Evolutionary conservation across 2,329 filamentous ascomycete genomes (phyloP), one percentile per base, ranked within the genome.

Genomic region (Exophiala calicioides): DNA sequence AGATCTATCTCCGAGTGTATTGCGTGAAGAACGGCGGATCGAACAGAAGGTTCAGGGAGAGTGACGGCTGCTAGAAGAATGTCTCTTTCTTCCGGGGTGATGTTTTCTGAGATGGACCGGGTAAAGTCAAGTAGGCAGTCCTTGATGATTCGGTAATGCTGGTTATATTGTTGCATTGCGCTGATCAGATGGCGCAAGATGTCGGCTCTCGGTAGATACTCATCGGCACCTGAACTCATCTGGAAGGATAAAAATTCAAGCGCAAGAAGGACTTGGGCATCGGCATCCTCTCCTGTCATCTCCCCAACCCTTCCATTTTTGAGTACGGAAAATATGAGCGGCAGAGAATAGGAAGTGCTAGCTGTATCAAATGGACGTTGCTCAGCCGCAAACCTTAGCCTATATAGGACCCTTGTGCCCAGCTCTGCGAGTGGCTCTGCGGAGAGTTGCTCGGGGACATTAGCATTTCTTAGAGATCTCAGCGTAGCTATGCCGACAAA

Each of bases 81-180:
- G 8, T 74, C 70, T 45, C 93, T 84, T 68, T 98, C 94, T 1
- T 78, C 69, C 3, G 75, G 65, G 45, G 68, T 83, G 56, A 96
- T 90, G 60, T 89, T 95, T 2, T 86, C 82, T 3, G 91, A 86
- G 40, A 97, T 78, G 55, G 85, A 90, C 50, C 90, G 84, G 60
- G 88, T 88, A 56, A 94, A 79, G 65, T 97, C 89, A 43, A 86
- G 78, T 54, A 98, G 80, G 61, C 89, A 95, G 67, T 98, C 93
- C 66, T 91, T 95, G 69, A 96, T 82, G 47, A 90, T 75, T 68
- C 95, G 95, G 73, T 96, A 96, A 68, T 98, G 93, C 62, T 95
- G 90, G 33, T 83, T 85, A 65, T 95, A 95, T 50, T 72, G 79
- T 64, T 94, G 88, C 87, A 98, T 94, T 1, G 90, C 85, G 33